Evolutionary conservation across 441 rosid genomes (phyloP), one percentile per base, ranked within the genome.

Genomic region (Dalechampia spathulata): DNA sequence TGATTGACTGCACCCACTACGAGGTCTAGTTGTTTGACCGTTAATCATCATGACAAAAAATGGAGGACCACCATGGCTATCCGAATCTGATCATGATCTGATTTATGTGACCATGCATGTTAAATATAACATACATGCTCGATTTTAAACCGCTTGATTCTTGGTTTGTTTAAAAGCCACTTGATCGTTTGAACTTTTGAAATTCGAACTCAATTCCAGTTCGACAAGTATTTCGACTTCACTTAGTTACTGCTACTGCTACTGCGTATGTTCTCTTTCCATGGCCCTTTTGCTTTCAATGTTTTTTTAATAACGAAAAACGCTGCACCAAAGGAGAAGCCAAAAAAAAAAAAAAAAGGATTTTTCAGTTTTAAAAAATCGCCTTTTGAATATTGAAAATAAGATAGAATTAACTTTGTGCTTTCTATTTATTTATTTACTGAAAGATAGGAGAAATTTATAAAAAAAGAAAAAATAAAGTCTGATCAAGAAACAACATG

Each of bases 1-100:
- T n/a, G 38, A 55, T 78, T 65, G 76, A 75, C 74, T 53, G 52
- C 74, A 55, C 75, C 0, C 13, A n/a, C 67, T 48, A 22, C 76
- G 74, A 75, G 72, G 72, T 47, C 2, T 26, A 36, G 39, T 38
- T 58, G 21, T 56, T 65, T 70, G 74, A 70, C 75, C 68, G 34
- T 32, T 46, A 45, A 39, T 53, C 65, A 57, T 54, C 43, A 65
- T 55, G 44, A 54, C 36, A 11, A 10, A 37, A 39, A 39, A 14
- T 39, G 5, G n/a, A 39, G 75, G 65, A 64, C 77, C 69, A 36
- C 68, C 66, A 7, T 9, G 9, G 7, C 6, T 7, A 4, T 20
- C 30, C 25, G 49, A 62, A 38, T 63, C 69, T 50, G 41, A 52
- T 37, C 13, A 52, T 46, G 20, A 26, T 53, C 27, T 26, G 0